A percentile compares a stretch with the other conserved stretches of the same genome.
These are phyloP conservation scores for Globisporangium viniferum DNA, from an alignment of 352 stramenopile species.

Conservation along the genomic window DNA sequence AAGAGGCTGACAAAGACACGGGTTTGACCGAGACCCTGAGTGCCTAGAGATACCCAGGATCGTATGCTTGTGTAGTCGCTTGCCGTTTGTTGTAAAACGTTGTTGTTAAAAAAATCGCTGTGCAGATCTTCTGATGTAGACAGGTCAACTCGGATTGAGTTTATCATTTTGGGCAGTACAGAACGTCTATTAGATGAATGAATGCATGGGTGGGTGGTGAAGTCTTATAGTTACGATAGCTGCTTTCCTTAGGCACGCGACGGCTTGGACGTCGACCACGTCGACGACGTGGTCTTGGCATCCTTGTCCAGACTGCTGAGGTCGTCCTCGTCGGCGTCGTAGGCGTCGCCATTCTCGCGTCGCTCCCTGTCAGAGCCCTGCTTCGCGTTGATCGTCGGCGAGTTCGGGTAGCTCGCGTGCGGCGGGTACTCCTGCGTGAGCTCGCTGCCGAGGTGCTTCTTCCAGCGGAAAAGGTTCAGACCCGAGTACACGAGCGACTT, in stretches of 20 bases:
- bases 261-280: slow-evolving; percentile 13
- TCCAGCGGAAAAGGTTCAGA: slow-evolving; percentile 68
- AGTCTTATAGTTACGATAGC: slow-evolving; percentile 2
- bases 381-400: slow-evolving; percentile 17
- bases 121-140: not conserved
- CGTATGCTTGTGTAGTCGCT: not conserved
- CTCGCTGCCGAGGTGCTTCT: slow-evolving; percentile 73
- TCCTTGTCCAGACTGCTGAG: not conserved
- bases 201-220: not conserved
- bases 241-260: slow-evolving; percentile 3
- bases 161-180: not conserved
- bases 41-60: not conserved
- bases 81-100: not conserved
- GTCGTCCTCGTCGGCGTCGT: not conserved
- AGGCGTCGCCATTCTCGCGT: not conserved
- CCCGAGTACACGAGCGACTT: slow-evolving; percentile 76
- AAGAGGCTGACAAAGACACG: not conserved
- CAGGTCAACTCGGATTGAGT: not conserved
- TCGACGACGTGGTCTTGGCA: slow-evolving; percentile 12
- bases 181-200: not conserved
- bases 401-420: slow-evolving; percentile 19
- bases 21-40: not conserved
- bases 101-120: not conserved
- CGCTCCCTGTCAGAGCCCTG: not conserved
- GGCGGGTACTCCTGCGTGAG: slow-evolving; percentile 67